These are phyloP conservation scores for Fagopyrum esculentum DNA, from an alignment of 148 eudicot species.

Conservation along the genomic window DNA sequence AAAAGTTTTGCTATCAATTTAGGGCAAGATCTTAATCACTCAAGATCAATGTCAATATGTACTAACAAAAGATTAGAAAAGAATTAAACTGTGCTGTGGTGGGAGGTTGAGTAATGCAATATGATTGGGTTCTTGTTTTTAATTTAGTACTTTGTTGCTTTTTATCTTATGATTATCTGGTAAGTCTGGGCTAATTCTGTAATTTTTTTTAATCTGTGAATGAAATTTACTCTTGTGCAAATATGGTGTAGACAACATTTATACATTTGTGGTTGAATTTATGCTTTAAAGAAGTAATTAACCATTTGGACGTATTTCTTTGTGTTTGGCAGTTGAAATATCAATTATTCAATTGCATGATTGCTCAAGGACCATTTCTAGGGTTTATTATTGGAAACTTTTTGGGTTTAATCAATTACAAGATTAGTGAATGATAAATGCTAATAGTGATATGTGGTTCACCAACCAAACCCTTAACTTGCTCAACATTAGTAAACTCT, in stretches of 20 bases:
- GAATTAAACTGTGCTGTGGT: neutral
- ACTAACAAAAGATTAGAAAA: neutral
- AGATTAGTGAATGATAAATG: neutral
- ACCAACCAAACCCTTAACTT: neutral
- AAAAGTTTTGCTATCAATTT: conserved; percentile 8
- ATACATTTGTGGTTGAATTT: neutral
- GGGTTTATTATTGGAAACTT: conserved; percentile 2
- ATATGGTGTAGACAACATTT: conserved; percentile 2
- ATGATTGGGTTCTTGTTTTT: neutral
- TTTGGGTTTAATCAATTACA: neutral
- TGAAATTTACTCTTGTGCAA: neutral
- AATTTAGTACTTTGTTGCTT: neutral
- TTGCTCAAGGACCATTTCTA: conserved; percentile 19
- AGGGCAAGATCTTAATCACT: conserved; percentile 10
- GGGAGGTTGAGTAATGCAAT: neutral
- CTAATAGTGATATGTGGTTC: neutral
- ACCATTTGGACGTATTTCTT: neutral
- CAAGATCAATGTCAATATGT: neutral
- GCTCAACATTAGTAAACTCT: too few relatives aligned
- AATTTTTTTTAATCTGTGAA: neutral
- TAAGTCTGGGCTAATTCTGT: neutral
- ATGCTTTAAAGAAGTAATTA: neutral
- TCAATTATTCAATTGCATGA: conserved; percentile 23
- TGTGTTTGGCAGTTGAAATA: conserved; percentile 24
- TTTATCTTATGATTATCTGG: neutral